Percentiles rank a stretch among this genome's conserved stretches.
Conservation (phyloP, 176 grass and related monocot genomes). For the Dendrocalamus sinicus region DNA sequence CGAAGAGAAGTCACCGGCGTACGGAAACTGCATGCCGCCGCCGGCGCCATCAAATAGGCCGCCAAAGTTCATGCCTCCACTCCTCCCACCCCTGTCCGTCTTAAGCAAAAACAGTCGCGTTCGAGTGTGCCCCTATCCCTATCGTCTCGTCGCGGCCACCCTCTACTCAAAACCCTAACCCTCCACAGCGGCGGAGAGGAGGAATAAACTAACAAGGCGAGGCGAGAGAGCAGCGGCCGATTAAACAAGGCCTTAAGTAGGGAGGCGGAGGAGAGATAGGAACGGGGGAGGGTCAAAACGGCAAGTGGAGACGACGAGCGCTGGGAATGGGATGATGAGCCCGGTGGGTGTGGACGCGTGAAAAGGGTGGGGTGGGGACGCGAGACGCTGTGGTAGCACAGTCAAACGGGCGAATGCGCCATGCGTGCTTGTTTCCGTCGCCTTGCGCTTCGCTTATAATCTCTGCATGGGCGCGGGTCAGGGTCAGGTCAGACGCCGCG, state of each 20-base stretch:
- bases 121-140: background rate
- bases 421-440: constrained; percentile 34
- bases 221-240: constrained; percentile 5
- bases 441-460: background rate
- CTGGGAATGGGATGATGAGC: background rate
- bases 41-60: constrained; percentile 63
- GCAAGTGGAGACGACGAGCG: constrained; percentile 46
- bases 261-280: background rate
- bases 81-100: background rate
- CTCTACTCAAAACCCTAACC: constrained; percentile 71
- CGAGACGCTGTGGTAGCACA: constrained; percentile 46
- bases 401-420: constrained; percentile 46
- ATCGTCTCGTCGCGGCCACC: background rate
- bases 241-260: constrained; percentile 55
- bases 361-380: background rate
- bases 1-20: constrained; percentile 58
- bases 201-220: background rate
- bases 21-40: constrained; percentile 62
- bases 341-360: constrained; percentile 45
- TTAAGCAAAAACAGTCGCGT: background rate
- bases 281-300: constrained; percentile 37
- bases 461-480: background rate
- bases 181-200: constrained; percentile 19
- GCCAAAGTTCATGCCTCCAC: constrained; percentile 61
- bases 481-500: too few relatives aligned